Base-by-base conservation (phyloP, 2,329 filamentous ascomycete species). In the Diaporthe vexans region DNA sequence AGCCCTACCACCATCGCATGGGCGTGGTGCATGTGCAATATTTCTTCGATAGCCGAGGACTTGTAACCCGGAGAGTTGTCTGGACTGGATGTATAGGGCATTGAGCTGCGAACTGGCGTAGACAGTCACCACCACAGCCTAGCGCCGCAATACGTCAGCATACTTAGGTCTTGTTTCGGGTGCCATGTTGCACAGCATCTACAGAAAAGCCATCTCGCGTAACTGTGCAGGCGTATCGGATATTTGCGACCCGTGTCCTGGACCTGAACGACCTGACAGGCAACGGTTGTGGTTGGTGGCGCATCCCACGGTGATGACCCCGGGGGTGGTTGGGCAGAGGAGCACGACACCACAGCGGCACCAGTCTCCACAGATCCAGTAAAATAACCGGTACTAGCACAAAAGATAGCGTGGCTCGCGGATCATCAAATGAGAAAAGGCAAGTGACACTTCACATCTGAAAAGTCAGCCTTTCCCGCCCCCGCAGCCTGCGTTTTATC, bases 1-100 rank as follows among this genome's bases (percentile, higher is more conserved):
- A 67, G 63, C 46, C 63, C 46, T 67, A 67, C 63, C 33, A 52
- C 21, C 46, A 48, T 10, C 21, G n/a, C 46, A 52, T 11, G 29
- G 29, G 10, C n/a, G 33, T 33, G 13, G 8, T 37, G 29, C 46
- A 24, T 52, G 33, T 40, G 46, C 46, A 26, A 33, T 24, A 52
- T 35, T 17, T 24, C 21, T 67, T 10, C 21, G 37, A 37, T 8
- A 19, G 29, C 46, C 48, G 46, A 52, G 11, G 5, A 67, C 7
- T 4, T 52, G 21, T 46, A 46, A 37, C 29, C 51, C 7, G 1
- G 2, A n/a, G 21, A 35, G 37, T 24, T 29, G 29, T 67, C 9
- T 15, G 29, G 6, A 19, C 21, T 67, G 1, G 11, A 11, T 5
- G 37, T 11, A 10, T 35, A 2, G 26, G n/a, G 17, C 6, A 4